Evolutionary conservation across 2,329 filamentous ascomycete species (phyloP), one percentile per base, ranked within the genome.

Genomic region (Diplodia mutila): DNA sequence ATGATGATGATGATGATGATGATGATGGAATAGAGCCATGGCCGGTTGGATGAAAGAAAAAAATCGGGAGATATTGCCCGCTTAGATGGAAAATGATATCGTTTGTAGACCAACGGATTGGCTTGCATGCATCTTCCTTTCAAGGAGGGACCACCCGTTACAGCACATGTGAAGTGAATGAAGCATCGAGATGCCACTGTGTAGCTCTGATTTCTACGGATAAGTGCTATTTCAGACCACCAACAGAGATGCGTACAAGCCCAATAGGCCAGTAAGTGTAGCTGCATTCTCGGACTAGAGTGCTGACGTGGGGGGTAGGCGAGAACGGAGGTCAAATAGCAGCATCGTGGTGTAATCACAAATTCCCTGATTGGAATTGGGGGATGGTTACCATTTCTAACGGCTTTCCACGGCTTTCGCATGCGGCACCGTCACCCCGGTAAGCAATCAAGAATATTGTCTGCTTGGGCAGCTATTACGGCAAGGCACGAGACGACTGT

Each of bases 361-460:
- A 46, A 32, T 48, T 48, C 37, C 27, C 55, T 37, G 55, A 61
- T 61, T 61, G 55, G 32, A 39, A 39, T 4, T 48, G 34, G 37
- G 7, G 8, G 11, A 32, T 32, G 29, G 29, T 32, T 32, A 32
- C 29, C 29, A 32, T 32, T 18, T 2, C n/a, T 11, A 21, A 18
- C 25, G 7, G n/a, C 14, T 32, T n/a, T 61, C 16, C 55, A 29
- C 37, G 34, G 55, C 55, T 48, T 46, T 25, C 42, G 23, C 9
- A 42, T 32, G 29, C 29, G 29, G 37, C 34, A 29, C 23, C 23
- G 55, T 29, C 3, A 32, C 27, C n/a, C n/a, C 37, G 16, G 55
- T 59, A 46, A 59, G 55, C 55, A 23, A 4, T n/a, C 14, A 4
- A 6, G 16, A 18, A 18, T 48, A 5, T 12, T 25, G 29, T 32